Conservation (phyloP, 164 flowering plant genomes). For the Hamamelis virginiana region DNA sequence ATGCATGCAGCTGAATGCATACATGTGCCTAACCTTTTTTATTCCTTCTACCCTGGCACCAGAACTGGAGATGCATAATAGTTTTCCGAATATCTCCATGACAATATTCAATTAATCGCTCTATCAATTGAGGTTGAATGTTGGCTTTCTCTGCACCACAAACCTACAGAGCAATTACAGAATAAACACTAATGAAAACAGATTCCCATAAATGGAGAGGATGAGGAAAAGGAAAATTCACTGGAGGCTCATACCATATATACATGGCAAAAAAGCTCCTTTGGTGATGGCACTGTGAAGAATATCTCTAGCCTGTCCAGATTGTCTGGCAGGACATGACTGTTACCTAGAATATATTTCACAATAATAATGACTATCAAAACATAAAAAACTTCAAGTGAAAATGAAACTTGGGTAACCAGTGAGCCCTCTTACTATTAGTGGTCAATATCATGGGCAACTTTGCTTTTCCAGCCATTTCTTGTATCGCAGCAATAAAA, state of each 20-base stretch:
- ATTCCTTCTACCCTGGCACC: slow-evolving; percentile 69
- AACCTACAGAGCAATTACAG: slow-evolving; percentile 46
- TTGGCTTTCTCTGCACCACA: slow-evolving; percentile 64
- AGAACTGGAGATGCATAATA: slow-evolving; percentile 85
- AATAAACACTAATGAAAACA: slow-evolving; percentile 1
- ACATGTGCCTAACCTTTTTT: slow-evolving; percentile 42
- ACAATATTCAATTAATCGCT: slow-evolving; percentile 52
- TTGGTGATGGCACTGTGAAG: slow-evolving; percentile 57
- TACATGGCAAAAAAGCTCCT: slow-evolving; percentile 57
- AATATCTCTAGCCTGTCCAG: slow-evolving; percentile 58
- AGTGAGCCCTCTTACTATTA: slow-evolving; percentile 59
- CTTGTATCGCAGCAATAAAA: slow-evolving; percentile 63
- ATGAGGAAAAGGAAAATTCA: not conserved
- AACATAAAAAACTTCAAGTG: not conserved
- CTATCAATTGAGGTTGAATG: slow-evolving; percentile 42
- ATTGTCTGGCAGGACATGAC: slow-evolving; percentile 63
- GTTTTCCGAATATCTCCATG: slow-evolving; percentile 84
- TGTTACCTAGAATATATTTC: slow-evolving; percentile 41
- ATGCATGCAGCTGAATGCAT: not conserved
- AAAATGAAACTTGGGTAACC: slow-evolving; percentile 5
- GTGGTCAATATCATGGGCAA: slow-evolving; percentile 89
- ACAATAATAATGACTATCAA: slow-evolving; percentile 7
- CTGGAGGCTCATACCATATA: slow-evolving; percentile 43
- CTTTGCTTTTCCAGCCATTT: slow-evolving; percentile 81
- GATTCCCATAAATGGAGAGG: not conserved